Evolutionary conservation across 805 yeast genomes (phyloP).

Genomic region (Candida ipomoeae): DNA sequence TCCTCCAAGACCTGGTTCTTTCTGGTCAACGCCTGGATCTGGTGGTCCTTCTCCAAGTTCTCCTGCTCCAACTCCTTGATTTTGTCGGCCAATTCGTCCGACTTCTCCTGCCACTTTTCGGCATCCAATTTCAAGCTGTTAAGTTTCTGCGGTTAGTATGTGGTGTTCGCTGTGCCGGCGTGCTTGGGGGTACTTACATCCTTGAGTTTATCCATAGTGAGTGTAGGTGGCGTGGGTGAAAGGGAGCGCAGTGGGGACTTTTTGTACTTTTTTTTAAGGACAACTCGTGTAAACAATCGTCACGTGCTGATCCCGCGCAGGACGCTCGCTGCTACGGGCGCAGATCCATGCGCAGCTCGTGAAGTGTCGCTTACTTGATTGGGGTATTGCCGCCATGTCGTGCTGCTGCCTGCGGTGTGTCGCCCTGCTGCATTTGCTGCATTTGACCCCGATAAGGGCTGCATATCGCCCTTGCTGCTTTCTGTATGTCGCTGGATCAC

Average conservation of each 20-base stretch:
- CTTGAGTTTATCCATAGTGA: conserved; percentile 55
- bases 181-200: conserved; percentile 40
- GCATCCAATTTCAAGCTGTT: conserved; percentile 88
- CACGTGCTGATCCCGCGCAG: conserved; percentile 15
- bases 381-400: not conserved
- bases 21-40: conserved; percentile 86
- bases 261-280: conserved; percentile 14
- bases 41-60: conserved; percentile 87
- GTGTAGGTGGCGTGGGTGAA: conserved; percentile 6
- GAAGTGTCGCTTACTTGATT: not conserved
- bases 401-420: not conserved
- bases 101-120: conserved; percentile 95
- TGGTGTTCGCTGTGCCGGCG: too few relatives aligned
- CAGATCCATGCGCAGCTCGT: not conserved
- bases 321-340: conserved; percentile 1
- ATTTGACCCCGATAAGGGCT: not conserved
- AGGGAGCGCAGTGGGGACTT: conserved; percentile 9
- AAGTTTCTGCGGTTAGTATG: conserved; percentile 55
- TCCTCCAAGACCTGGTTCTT: conserved; percentile 87
- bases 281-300: conserved; percentile 18
- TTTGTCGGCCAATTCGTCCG: conserved; percentile 77
- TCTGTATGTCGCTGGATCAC: not conserved
- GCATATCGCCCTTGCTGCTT: not conserved
- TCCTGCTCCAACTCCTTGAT: conserved; percentile 92
- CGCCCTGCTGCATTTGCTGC: not conserved